Base-by-base conservation (phyloP, 306 rosid genomes). In the Vigna unguiculata region DNA sequence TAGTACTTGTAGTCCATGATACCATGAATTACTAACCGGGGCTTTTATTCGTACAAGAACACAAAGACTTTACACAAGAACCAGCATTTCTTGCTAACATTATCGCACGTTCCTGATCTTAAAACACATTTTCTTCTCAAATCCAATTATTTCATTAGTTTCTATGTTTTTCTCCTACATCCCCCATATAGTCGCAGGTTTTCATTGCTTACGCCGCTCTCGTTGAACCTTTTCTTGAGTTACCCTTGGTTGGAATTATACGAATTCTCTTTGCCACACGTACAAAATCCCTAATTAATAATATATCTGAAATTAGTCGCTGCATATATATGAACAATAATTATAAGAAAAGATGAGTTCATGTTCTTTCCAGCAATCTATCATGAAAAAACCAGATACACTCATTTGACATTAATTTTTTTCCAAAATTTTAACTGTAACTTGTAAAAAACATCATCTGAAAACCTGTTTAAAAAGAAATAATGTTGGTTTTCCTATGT, bases 231-330 rank as follows among this genome's bases (percentile, higher is more conserved):
- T 78, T 88, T 80, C 83, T 88, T 74, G 92, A 76, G 68, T 83
- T 88, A 73, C 75, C 84, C 78, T 91, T 91, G 3, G 82, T 77
- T 4, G 97, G 97, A 45, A 93, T 71, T 73, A 93, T 88, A 72
- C 97, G 81, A 79, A 93, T 91, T 83, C 98, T 89, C 87, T 87
- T 91, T 12, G 96, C 97, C 76, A 93, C 96, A 21, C 96, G 93
- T 66, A 91, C 89, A 49, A 93, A 93, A 83, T 91, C 96, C 85
- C 97, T 93, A 72, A 78, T 75, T 86, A 73, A 53, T 58, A 5
- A 55, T 24, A 55, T 1, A 22, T 12, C 47, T 66, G 53, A 46
- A 48, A 61, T 40, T 11, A 34, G 36, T 43, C 34, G 20, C 46
- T 4, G 4, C n/a, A 4, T 22, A 11, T 55, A 55, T 21, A 22